Conservation (phyloP, 768 basidiomycete species). For the Mycena floridula region DNA sequence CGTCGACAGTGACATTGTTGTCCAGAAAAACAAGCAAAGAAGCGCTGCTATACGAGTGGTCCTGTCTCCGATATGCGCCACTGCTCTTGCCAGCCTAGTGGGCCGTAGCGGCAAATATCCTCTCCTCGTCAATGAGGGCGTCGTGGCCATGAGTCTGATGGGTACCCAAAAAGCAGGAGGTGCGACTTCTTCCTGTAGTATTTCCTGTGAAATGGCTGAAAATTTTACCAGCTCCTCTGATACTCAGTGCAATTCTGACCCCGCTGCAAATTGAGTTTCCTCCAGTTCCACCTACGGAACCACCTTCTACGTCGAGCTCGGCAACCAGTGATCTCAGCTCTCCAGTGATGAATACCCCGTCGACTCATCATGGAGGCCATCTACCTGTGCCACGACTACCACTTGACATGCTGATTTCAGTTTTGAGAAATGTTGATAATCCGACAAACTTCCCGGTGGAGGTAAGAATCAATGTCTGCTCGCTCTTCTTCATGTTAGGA, state of each 20-base stretch:
- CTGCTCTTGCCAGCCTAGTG: conserved; percentile 64
- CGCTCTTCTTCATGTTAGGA: conserved; percentile 60
- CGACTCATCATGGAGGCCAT: conserved; percentile 25
- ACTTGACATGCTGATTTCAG: conserved; percentile 61
- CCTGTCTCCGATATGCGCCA: conserved; percentile 46
- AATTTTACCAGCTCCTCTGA: conserved; percentile 44
- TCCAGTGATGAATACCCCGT: conserved; percentile 39
- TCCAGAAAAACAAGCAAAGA: conserved; percentile 41
- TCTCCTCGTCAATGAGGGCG: conserved; percentile 82
- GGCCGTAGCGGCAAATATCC: conserved; percentile 76
- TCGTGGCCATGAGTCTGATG: conserved; percentile 77
- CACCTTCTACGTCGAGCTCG: conserved; percentile 31
- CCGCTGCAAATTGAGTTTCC: conserved; percentile 38
- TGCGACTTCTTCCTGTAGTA: conserved; percentile 18
- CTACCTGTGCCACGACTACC: conserved; percentile 45
- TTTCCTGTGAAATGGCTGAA: conserved; percentile 1
- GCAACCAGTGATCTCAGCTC: conserved; percentile 40
- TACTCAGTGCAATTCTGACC: conserved; percentile 52
- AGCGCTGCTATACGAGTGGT: conserved; percentile 48
- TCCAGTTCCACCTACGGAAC: conserved; percentile 22
- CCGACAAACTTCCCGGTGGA: conserved; percentile 62
- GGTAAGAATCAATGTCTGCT: conserved; percentile 71
- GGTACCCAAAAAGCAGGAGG: conserved; percentile 62
- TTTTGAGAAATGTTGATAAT: conserved; percentile 53
- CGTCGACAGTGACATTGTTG: conserved; percentile 24